Evolutionary conservation across 371 early-diverging fungal species (phyloP).

Genomic region (Mucor lusitanicus): DNA sequence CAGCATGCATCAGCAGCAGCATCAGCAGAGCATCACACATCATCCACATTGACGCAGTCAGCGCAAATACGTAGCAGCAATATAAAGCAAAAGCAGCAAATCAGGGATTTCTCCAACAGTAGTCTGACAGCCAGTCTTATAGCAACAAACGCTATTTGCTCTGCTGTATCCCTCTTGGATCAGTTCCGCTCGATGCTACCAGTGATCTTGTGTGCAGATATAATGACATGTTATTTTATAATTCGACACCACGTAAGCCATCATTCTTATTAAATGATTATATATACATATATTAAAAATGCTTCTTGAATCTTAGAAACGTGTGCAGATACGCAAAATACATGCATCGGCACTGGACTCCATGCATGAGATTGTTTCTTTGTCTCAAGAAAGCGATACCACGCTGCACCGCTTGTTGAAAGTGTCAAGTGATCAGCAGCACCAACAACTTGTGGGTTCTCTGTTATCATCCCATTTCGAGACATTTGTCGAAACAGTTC

Average conservation of each 20-base stretch:
- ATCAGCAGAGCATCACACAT: background rate
- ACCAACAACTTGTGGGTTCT: conserved; percentile 18
- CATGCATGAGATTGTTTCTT: conserved; percentile 30
- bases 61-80: background rate
- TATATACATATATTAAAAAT: background rate
- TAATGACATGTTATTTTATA: conserved; percentile 12
- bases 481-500: conserved; percentile 15
- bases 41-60: background rate
- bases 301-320: conserved; percentile 19
- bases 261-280: background rate
- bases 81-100: background rate
- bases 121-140: background rate
- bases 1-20: background rate
- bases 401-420: conserved; percentile 15
- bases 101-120: background rate
- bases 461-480: conserved; percentile 19
- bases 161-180: background rate
- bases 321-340: conserved; percentile 33
- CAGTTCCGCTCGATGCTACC: background rate
- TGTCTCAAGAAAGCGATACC: conserved; percentile 35
- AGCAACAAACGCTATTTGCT: background rate
- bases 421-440: background rate
- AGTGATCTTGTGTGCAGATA: background rate
- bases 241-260: conserved; percentile 22
- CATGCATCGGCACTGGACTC: conserved; percentile 33